Evolutionary conservation across 148 eudicot genomes (phyloP), one percentile per base, ranked within the genome.

Genomic region (Chenopodium formosanum): DNA sequence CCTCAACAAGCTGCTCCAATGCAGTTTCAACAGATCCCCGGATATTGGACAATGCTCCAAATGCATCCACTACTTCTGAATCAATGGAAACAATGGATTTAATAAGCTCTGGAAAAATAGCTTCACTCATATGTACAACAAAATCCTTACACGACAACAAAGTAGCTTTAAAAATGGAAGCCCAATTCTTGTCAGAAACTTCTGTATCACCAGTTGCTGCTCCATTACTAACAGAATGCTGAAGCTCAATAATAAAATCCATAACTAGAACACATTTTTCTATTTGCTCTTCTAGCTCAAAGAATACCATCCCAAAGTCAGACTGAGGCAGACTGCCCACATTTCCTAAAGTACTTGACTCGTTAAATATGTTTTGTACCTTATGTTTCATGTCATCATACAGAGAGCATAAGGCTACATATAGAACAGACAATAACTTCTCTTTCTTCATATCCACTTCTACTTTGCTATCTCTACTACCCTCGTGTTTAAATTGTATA

Each of bases 51-150:
- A 96, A 83, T 64, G 94, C 88, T 85, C 92, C 97, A 91, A 90
- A 91, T 83, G 92, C 89, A 85, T 96, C 97, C 93, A 92, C 92
- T 52, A 92, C 91, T 74, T 96, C 98, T 56, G 95, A 90, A 84
- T 89, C 88, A 67, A 83, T 89, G 63, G 95, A 90, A 75, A 94
- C 79, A 68, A 86, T 84, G 72, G 86, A 90, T 84, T 86, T 88
- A 67, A 96, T 85, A 50, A 92, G 84, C 82, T 89, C 91, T 19
- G 95, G 97, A 29, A 95, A 62, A 86, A 90, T 94, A 73, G 77
- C 83, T 73, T 92, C 97, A 82, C 83, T 83, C 89, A 94, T 84
- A 70, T 94, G 87, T 69, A 82, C 81, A 73, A 92, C 85, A 77
- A 91, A 86, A 65, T 88, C 93, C 89, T 90, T 94, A 78, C 92